A percentile compares a stretch with the other conserved stretches of the same genome.
phyloP scores from a whole-genome alignment of 192 early-diverging fungal species.

The Funneliformis mosseae region DNA sequence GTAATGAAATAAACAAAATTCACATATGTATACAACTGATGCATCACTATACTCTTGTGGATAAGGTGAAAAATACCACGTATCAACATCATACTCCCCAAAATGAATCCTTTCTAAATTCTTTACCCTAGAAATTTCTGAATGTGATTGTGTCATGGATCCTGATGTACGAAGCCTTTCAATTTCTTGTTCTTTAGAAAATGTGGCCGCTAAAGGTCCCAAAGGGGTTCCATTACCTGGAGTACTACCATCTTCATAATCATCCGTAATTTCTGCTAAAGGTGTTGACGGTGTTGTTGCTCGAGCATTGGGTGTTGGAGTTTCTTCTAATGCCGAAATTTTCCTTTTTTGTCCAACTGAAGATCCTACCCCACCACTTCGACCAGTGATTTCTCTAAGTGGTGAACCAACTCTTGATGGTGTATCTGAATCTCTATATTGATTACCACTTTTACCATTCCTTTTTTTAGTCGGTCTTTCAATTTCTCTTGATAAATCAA shows the following conservation, averaged over 20 bases:
- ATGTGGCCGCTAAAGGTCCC: slow-evolving; percentile 42
- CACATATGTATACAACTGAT: slow-evolving; percentile 88
- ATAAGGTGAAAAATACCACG: slow-evolving; percentile 99
- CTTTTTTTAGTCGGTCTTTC: slow-evolving; percentile 67
- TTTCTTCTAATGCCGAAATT: slow-evolving; percentile 50
- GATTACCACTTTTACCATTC: slow-evolving; percentile 49
- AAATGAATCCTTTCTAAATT: slow-evolving; percentile 93
- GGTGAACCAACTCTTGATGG: slow-evolving; percentile 48
- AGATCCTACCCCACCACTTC: slow-evolving; percentile 40
- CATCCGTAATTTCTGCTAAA: background rate
- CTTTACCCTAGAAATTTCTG: slow-evolving; percentile 92
- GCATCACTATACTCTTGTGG: slow-evolving; percentile 83
- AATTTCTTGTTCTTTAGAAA: slow-evolving; percentile 95
- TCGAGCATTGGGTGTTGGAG: slow-evolving; percentile 39
- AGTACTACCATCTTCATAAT: slow-evolving; percentile 1
- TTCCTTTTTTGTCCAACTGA: slow-evolving; percentile 51
- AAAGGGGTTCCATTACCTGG: background rate
- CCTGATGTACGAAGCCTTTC: slow-evolving; percentile 92
- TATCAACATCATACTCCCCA: slow-evolving; percentile 88
- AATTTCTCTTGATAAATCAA: slow-evolving; percentile 68
- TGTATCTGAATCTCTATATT: slow-evolving; percentile 40
- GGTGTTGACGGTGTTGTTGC: slow-evolving; percentile 41
- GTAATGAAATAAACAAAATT: slow-evolving; percentile 91
- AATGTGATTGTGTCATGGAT: slow-evolving; percentile 96
- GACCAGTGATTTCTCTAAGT: background rate